Evolutionary conservation across 768 basidiomycete genomes (phyloP).

Genomic region (Psilocybe cyanescens): DNA sequence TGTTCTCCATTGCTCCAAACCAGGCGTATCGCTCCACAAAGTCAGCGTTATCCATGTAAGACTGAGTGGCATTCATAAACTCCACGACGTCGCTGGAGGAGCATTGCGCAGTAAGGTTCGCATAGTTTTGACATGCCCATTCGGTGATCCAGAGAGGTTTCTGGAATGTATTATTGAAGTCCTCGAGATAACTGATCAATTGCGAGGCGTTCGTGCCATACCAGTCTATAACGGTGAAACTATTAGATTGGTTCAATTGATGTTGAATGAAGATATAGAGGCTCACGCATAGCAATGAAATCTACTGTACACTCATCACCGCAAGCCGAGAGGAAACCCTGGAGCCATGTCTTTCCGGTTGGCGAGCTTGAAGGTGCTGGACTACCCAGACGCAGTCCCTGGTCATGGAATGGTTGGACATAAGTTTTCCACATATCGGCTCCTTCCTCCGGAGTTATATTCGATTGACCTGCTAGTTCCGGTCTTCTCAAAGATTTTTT

Average conservation of each 20-base stretch:
- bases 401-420: constrained; percentile 50
- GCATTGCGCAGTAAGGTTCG: constrained; percentile 45
- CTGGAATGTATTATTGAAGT: constrained; percentile 56
- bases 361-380: constrained; percentile 58
- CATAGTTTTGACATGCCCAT: constrained; percentile 61
- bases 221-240: constrained; percentile 37
- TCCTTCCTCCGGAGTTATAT: constrained; percentile 50
- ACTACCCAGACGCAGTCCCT: constrained; percentile 52
- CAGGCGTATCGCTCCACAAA: constrained; percentile 57
- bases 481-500: constrained; percentile 17
- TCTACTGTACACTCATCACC: constrained; percentile 55
- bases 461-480: constrained; percentile 47
- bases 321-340: constrained; percentile 55
- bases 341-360: constrained; percentile 56
- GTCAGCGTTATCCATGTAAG: constrained; percentile 53
- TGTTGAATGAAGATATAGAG: neutral
- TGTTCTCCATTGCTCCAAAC: constrained; percentile 60
- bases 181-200: constrained; percentile 50
- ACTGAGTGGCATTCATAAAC: constrained; percentile 55
- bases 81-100: constrained; percentile 42
- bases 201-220: constrained; percentile 55
- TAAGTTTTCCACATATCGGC: constrained; percentile 55
- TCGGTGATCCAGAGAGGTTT: constrained; percentile 63
- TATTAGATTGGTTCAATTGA: neutral
- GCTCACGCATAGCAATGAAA: constrained; percentile 58